Conservation (phyloP, 1,139 yeast species). For the Yamadazyma buinensis region DNA sequence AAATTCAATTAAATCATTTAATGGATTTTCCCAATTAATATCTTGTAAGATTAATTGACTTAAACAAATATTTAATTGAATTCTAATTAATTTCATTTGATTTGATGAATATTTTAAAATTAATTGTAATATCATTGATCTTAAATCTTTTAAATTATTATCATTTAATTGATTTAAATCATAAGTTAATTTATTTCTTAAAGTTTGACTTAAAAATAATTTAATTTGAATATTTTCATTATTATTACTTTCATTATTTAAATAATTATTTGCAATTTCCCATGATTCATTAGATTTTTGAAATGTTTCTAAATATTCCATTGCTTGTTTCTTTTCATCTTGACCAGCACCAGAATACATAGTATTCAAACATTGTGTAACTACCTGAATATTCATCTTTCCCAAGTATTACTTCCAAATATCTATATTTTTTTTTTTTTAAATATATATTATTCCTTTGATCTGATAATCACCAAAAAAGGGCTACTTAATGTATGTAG, state of each 20-base stretch:
- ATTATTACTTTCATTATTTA: conserved; percentile 16
- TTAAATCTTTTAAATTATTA: conserved; percentile 49
- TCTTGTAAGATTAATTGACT: conserved; percentile 81
- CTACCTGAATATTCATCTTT: conserved; percentile 19
- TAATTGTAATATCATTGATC: conserved; percentile 57
- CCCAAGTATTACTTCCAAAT: too few relatives aligned
- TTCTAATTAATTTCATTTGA: conserved; percentile 57
- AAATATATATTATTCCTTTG: too few relatives aligned
- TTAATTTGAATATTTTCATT: conserved; percentile 45
- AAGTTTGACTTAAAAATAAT: conserved; percentile 87
- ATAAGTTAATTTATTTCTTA: conserved; percentile 78
- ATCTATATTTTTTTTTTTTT: too few relatives aligned
- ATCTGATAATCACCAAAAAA: too few relatives aligned
- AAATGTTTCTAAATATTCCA: conserved; percentile 67
- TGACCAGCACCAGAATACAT: conserved; percentile 56
- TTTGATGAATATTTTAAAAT: conserved; percentile 42
- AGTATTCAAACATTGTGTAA: conserved; percentile 52
- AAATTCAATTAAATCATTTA: conserved; percentile 59
- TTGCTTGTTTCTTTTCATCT: conserved; percentile 56
- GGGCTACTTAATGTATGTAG: too few relatives aligned
- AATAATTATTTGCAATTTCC: conserved; percentile 44
- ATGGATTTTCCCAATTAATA: conserved; percentile 66
- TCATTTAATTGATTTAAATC: conserved; percentile 75
- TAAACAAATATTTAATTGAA: conserved; percentile 77
- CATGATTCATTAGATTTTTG: conserved; percentile 78